A percentile compares a stretch with the other conserved stretches of the same genome.
phyloP scores from a whole-genome alignment of 75 land plant species.

The Chamaecyparis obtusa region DNA sequence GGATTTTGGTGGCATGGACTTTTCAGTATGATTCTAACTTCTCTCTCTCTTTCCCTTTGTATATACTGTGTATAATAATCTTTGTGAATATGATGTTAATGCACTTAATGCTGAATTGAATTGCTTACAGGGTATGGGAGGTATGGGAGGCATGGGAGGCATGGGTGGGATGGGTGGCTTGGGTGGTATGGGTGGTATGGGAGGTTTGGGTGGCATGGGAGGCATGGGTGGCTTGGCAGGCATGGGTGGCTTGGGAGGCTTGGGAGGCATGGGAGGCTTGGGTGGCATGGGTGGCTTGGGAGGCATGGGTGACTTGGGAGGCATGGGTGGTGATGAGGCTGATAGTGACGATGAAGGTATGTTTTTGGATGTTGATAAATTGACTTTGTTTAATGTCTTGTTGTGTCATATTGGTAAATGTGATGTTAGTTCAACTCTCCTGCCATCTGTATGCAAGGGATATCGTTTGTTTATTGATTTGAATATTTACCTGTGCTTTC shows the following conservation, averaged over 20 bases:
- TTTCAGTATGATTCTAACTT: conserved; percentile 52
- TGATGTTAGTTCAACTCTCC: not conserved
- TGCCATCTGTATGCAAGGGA: not conserved
- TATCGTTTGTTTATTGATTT: no score
- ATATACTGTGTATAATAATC: not conserved
- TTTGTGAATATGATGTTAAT: not conserved
- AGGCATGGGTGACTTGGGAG: conserved; percentile 4
- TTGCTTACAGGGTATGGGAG: conserved; percentile 45
- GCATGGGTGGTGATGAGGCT: conserved; percentile 11
- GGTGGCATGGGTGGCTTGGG: not conserved
- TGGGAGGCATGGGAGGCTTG: not conserved
- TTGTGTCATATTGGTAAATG: no score
- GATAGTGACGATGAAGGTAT: conserved; percentile 56
- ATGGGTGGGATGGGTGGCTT: conserved; percentile 17
- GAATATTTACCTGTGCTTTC: not conserved
- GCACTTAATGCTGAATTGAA: not conserved
- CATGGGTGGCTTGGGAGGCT: conserved; percentile 7
- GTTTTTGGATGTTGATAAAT: not conserved
- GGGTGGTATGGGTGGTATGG: not conserved
- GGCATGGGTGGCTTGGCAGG: conserved; percentile 18
- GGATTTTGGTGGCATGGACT: conserved; percentile 85
- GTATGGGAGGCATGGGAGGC: conserved; percentile 29
- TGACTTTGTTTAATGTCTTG: no score
- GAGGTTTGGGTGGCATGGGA: not conserved
- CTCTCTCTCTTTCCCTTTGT: not conserved